Percentiles rank a stretch among this genome's conserved stretches.
phyloP scores from a whole-genome alignment of 768 basidiomycete genomes.

The Tremella mesenterica region DNA sequence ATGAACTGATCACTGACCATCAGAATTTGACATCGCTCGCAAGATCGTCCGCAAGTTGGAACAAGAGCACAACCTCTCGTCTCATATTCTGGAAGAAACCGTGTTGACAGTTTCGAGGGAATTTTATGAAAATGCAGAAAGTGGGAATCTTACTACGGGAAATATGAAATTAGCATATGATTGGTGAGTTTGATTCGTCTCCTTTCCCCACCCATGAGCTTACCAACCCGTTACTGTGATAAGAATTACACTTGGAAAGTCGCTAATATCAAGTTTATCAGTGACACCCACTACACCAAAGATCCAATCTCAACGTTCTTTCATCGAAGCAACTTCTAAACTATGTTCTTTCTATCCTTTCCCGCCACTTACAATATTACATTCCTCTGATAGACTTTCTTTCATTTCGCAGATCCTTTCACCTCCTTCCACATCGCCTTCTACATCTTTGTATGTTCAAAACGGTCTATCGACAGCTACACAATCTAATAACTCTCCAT shows the following conservation, averaged over 20 bases:
- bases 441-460: no score
- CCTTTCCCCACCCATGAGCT: background rate
- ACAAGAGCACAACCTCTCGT: conserved; percentile 50
- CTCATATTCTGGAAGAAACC: conserved; percentile 59
- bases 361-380: conserved; percentile 68
- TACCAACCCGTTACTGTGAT: no score
- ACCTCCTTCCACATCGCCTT: no score
- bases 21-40: conserved; percentile 48
- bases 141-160: conserved; percentile 82
- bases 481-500: no score
- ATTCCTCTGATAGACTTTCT: conserved; percentile 77
- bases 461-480: conserved; percentile 46
- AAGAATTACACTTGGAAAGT: no score
- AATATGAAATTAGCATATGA: conserved; percentile 97
- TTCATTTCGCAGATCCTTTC: conserved; percentile 79
- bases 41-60: conserved; percentile 53
- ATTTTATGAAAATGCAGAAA: conserved; percentile 88
- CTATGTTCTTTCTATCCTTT: conserved; percentile 64
- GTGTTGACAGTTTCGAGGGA: conserved; percentile 74
- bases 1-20: background rate
- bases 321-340: conserved; percentile 94
- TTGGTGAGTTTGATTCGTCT: conserved; percentile 54
- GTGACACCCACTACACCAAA: conserved; percentile 61
- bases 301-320: conserved; percentile 66
- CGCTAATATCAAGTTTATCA: no score